A percentile compares a stretch with the other conserved stretches of the same genome.
phyloP scores from a whole-genome alignment of 1,284 basidiomycete genomes.

The Rhodotorula sp. region DNA sequence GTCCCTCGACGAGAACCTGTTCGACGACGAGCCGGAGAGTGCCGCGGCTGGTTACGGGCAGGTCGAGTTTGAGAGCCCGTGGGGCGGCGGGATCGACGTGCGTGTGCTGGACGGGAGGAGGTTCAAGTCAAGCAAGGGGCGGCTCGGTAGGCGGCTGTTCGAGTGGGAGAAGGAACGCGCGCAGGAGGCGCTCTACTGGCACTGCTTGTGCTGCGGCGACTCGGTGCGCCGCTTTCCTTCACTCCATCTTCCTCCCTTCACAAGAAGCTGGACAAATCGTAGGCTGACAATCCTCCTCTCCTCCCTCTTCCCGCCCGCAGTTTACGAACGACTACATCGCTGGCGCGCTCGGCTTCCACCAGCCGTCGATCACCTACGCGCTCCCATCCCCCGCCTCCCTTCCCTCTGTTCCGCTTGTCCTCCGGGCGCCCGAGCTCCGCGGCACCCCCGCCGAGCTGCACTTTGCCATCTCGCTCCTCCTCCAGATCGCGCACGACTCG shows the following conservation, averaged over 20 bases:
- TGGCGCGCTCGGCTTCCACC: slow-evolving; percentile 30
- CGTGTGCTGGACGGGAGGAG: slow-evolving; percentile 14
- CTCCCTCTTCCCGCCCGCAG: background rate
- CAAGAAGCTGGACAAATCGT: too few relatives aligned
- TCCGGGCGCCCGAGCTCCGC: slow-evolving; percentile 10
- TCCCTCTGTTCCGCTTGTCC: slow-evolving; percentile 21
- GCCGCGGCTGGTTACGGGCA: slow-evolving; percentile 9
- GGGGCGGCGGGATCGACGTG: slow-evolving; percentile 36
- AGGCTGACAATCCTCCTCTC: background rate
- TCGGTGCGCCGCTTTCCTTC: background rate
- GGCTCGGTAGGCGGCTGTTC: slow-evolving; percentile 2
- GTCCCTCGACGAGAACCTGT: slow-evolving; percentile 17
- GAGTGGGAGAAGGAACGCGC: background rate
- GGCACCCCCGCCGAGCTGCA: slow-evolving; percentile 12
- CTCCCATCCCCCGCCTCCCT: background rate
- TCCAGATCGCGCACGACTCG: slow-evolving; percentile 26
- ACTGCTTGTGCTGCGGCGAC: slow-evolving; percentile 32
- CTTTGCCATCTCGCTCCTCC: slow-evolving; percentile 23
- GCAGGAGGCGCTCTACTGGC: slow-evolving; percentile 12
- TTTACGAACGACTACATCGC: slow-evolving; percentile 31
- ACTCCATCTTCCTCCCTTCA: too few relatives aligned
- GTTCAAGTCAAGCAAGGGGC: slow-evolving; percentile 23
- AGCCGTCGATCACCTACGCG: slow-evolving; percentile 14
- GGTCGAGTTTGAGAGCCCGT: slow-evolving; percentile 28
- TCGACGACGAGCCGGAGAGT: slow-evolving; percentile 4